Base-by-base conservation (phyloP, 2,329 filamentous ascomycete genomes). In the Calcarisporium arbuscula region DNA sequence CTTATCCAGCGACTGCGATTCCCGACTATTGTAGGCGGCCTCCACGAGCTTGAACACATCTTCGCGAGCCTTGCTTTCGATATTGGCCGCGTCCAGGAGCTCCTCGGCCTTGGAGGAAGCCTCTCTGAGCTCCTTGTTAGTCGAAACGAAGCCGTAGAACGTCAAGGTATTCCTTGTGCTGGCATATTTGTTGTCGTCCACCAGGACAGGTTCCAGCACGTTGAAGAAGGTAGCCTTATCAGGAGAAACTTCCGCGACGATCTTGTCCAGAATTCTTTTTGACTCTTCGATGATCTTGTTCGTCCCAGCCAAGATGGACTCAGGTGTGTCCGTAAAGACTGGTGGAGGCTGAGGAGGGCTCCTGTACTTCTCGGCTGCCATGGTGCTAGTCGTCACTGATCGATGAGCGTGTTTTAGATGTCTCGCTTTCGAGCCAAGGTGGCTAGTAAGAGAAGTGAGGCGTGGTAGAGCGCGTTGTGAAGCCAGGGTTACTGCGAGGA, bases 91-190 rank as follows among this genome's bases (percentile, higher is more conserved):
- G 49, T 85, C 77, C 64, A 87, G 74, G 41, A 86, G 64, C 60
- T 81, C 80, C 55, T 87, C 80, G 0, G 85, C 82, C 53, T 88
- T 77, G 41, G 78, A 83, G 4, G 82, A 86, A 11, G 84, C 83
- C 61, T 87, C 78, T 22, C 85, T 76, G 30, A 92, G 67, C 35
- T 69, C 72, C 42, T 73, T 70, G 50, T 86, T 70, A 1, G 71
- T 73, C 14, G 82, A 87, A 4, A 90, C 82, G 44, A 85, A 80
- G 52, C 88, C 82, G 58, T 89, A 90, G 62, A 92, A 89, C 44
- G 79, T 78, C 34, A 89, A 62, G 44, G 88, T 88, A 40, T 79
- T 70, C 30, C 69, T 62, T 42, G 71, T 67, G 18, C 84, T 65
- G 2, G 68, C 66, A 45, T 72, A 67, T 27, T 67, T 53, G 57